Percentiles rank a stretch among this genome's conserved stretches.
phyloP scores from a whole-genome alignment of 1,284 basidiomycete genomes.

The Athelia sp. region DNA sequence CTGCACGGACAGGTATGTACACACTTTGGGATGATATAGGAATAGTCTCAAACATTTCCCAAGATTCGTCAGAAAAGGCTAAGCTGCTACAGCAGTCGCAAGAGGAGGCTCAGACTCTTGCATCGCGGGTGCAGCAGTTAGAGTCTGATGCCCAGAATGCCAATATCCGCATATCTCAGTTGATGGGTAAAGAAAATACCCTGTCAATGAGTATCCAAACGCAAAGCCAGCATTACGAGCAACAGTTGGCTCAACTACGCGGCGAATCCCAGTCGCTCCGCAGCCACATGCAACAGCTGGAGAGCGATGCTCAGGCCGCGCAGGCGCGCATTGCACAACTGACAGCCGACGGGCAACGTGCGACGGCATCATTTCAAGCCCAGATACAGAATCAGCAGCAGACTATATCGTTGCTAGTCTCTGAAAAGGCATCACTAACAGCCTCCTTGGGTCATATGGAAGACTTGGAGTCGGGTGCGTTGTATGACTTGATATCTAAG shows the following conservation, averaged over 20 bases:
- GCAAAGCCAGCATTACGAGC: slow-evolving; percentile 14
- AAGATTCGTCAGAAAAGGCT: slow-evolving; percentile 15
- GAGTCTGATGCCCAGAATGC: slow-evolving; percentile 18
- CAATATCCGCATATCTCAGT: slow-evolving; percentile 13
- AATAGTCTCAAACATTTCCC: not conserved
- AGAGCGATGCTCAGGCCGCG: slow-evolving; percentile 13
- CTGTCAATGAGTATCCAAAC: slow-evolving; percentile 19
- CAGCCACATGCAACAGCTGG: too few species aligned
- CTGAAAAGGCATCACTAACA: slow-evolving; percentile 60
- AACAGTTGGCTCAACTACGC: too few species aligned
- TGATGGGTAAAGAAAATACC: slow-evolving; percentile 10
- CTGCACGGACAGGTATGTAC: too few species aligned
- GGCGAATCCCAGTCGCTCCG: too few species aligned
- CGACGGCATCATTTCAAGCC: slow-evolving; percentile 27
- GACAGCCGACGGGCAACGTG: slow-evolving; percentile 24
- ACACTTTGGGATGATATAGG: too few species aligned
- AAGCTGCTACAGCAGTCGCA: slow-evolving; percentile 13
- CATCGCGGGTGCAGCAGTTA: slow-evolving; percentile 9
- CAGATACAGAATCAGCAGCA: slow-evolving; percentile 51
- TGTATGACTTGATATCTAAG: not conserved
- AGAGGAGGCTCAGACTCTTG: slow-evolving; percentile 9
- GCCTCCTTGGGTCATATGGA: slow-evolving; percentile 49
- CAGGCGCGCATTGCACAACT: slow-evolving; percentile 20
- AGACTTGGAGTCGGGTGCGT: slow-evolving; percentile 55
- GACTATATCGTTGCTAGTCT: slow-evolving; percentile 62